Conservation (phyloP, 202 grass and related monocot species). For the Carex arenaria region DNA sequence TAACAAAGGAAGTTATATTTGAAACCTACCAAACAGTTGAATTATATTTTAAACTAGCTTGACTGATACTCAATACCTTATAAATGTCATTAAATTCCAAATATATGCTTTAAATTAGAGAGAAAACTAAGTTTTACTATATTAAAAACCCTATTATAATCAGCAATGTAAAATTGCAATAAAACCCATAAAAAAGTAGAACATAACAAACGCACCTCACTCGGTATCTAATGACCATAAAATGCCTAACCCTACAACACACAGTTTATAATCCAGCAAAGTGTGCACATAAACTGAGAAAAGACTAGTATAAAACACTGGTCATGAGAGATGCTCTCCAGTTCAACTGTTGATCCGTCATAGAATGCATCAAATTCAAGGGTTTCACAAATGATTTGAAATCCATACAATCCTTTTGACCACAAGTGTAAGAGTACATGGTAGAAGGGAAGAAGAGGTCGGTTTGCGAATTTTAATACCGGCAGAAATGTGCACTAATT, state of each 20-base stretch:
- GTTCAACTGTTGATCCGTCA: no score
- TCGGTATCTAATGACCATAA: conserved; percentile 77
- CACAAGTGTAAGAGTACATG: no score
- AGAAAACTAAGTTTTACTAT: no score
- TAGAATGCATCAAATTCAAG: neutral
- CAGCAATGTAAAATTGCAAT: neutral
- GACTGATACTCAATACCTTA: neutral
- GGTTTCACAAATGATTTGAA: no score
- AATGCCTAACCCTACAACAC: conserved; percentile 59
- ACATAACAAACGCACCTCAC: conserved; percentile 37
- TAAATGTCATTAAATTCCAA: neutral
- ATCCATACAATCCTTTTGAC: no score
- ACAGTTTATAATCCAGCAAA: conserved; percentile 78
- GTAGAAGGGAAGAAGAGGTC: no score
- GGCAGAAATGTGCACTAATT: no score
- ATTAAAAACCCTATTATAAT: neutral
- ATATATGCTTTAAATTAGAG: neutral
- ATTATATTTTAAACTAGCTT: neutral
- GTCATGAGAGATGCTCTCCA: no score
- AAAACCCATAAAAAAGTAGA: neutral
- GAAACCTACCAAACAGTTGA: neutral
- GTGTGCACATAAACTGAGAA: conserved; percentile 80
- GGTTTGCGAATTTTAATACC: no score
- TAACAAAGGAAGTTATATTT: neutral
- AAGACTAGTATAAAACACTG: conserved; percentile 55